Percentiles rank a stretch among this genome's conserved stretches.
Conservation (phyloP, 345 rosid species). For the Sisymbrium irio region DNA sequence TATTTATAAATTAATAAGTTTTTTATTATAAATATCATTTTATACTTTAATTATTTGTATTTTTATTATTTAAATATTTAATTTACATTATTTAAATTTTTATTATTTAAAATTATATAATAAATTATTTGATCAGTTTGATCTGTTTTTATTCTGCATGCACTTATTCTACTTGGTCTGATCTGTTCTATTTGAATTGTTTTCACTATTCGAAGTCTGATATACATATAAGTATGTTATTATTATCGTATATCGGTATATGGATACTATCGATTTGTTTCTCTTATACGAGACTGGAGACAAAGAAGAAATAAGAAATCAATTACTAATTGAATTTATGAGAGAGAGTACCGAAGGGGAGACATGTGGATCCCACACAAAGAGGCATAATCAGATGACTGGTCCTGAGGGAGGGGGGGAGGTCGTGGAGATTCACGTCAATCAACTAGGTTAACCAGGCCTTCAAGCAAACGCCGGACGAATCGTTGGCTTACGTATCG, state of each 20-base stretch:
- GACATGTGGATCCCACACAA: slow-evolving; percentile 26
- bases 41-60: too few relatives aligned
- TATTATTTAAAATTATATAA: too few relatives aligned
- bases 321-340: neutral
- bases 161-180: too few relatives aligned
- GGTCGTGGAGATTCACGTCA: slow-evolving; percentile 26
- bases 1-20: too few relatives aligned
- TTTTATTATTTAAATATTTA: too few relatives aligned
- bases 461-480: slow-evolving; percentile 28
- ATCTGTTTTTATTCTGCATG: too few relatives aligned
- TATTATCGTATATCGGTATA: neutral
- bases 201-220: too few relatives aligned
- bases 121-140: too few relatives aligned
- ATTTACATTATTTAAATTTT: too few relatives aligned
- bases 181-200: too few relatives aligned
- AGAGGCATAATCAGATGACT: slow-evolving; percentile 17
- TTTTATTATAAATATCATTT: too few relatives aligned
- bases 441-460: slow-evolving; percentile 26
- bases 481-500: slow-evolving; percentile 15
- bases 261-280: neutral
- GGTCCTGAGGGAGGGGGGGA: slow-evolving; percentile 19
- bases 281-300: slow-evolving; percentile 2
- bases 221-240: neutral
- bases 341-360: neutral
- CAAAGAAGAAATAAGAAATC: neutral